Percentiles rank a stretch among this genome's conserved stretches.
phyloP scores from a whole-genome alignment of 2,329 filamentous ascomycete species.

The Aspergillus terreus region DNA sequence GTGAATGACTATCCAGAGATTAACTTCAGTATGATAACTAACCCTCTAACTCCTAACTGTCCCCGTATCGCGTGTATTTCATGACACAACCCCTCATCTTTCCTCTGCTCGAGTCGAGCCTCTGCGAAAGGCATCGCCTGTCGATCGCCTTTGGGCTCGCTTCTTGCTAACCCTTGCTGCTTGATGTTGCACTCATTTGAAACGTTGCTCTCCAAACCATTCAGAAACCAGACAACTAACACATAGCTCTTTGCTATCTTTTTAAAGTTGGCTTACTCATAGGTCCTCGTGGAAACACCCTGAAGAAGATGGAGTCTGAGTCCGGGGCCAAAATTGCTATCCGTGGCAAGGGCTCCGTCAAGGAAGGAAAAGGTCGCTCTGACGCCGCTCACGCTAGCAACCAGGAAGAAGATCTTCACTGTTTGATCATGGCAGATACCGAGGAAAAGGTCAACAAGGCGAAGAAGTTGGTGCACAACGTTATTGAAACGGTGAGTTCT shows the following conservation, averaged over 20 bases:
- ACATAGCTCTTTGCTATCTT: conserved; percentile 68
- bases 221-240: conserved; percentile 67
- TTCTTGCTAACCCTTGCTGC: conserved; percentile 41
- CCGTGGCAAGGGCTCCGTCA: conserved; percentile 98
- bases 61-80: conserved; percentile 38
- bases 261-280: conserved; percentile 99
- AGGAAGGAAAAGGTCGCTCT: conserved; percentile 98
- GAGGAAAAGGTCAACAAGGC: conserved; percentile 99
- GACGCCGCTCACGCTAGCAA: conserved; percentile 99
- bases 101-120: conserved; percentile 42
- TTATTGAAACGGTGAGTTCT: conserved; percentile 90
- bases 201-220: conserved; percentile 26
- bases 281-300: conserved; percentile 98
- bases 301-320: conserved; percentile 99
- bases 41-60: conserved; percentile 83
- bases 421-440: conserved; percentile 98
- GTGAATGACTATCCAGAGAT: conserved; percentile 99
- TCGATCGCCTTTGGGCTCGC: conserved; percentile 36
- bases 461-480: conserved; percentile 96
- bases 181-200: conserved; percentile 28
- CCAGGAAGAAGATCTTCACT: conserved; percentile 98
- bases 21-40: conserved; percentile 99
- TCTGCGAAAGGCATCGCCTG: conserved; percentile 28
- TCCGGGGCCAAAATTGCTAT: conserved; percentile 98
- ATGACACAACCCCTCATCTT: conserved; percentile 17